Base-by-base conservation (phyloP, 208 protist species). In the Trypanosoma conorhini region DNA sequence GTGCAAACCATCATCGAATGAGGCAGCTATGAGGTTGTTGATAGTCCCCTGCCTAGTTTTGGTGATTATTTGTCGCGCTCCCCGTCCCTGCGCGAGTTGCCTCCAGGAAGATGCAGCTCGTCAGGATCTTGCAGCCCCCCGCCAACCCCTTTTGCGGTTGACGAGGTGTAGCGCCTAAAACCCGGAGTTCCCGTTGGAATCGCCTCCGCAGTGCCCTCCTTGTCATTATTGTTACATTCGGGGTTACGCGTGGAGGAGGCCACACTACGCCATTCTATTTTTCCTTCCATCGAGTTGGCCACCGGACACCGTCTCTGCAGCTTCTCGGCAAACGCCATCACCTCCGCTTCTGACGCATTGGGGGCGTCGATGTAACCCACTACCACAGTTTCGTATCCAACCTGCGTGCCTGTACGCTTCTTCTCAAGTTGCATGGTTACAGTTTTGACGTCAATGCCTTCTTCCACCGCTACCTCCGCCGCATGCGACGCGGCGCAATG, bases 341-440 rank as follows among this genome's bases (percentile, higher is more conserved):
- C 79, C 70, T 96, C 85, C 69, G 87, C 88, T 21, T 81, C 74
- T 0, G 82, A 82, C 0, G 84, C 86, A 8, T 61, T 54, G 5
- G 91, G 91, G 5, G 91, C 91, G 40, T 93, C 88, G 61, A 96
- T 96, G 78, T 93, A 93, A 59, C 91, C 91, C 7, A 96, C 88
- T 3, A 96, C 84, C 4, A 90, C 80, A 24, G 75, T 70, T 26
- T 91, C 83, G n/a, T 80, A 65, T 19, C 76, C 80, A 2, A 91
- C 74, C n/a, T 69, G 54, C 26, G 58, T 42, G 24, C 42, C 54
- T 46, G 55, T 70, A 38, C 60, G 70, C 22, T 64, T 70, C 80
- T 92, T 83, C 70, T 93, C 90, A 0, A 93, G 51, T n/a, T 85
- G 80, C 77, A 96, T 86, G 33, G 77, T 76, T 1, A 96, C 84